Evolutionary conservation across 2,329 filamentous ascomycete genomes (phyloP).

Genomic region (Pyricularia sp.): DNA sequence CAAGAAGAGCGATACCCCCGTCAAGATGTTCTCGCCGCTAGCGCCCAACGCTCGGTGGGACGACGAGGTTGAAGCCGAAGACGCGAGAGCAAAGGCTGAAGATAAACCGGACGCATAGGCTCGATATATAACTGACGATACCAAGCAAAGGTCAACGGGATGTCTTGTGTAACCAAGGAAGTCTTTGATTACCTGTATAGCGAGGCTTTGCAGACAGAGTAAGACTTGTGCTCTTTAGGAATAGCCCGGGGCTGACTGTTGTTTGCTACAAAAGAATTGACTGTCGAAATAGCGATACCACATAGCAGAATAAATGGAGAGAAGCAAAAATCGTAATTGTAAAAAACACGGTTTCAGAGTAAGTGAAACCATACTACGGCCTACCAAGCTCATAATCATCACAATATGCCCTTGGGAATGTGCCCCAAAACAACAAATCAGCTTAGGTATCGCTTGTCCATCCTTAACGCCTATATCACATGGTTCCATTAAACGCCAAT

Average conservation of each 20-base stretch:
- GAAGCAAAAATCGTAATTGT: background rate
- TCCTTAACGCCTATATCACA: background rate
- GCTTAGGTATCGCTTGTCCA: background rate
- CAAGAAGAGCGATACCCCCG: conserved; percentile 10
- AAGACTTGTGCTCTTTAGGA: background rate
- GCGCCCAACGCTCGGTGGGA: conserved; percentile 38
- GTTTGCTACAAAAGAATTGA: background rate
- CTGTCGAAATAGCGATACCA: background rate
- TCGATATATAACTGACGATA: background rate
- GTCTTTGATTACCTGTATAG: background rate
- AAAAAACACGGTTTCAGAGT: background rate
- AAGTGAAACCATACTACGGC: background rate
- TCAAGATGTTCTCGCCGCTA: conserved; percentile 19
- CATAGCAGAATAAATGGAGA: background rate
- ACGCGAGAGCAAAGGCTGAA: conserved; percentile 19
- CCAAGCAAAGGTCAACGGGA: background rate
- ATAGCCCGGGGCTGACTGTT: background rate
- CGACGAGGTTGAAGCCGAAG: conserved; percentile 47
- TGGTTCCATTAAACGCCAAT: background rate
- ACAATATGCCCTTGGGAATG: background rate
- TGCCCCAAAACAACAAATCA: background rate
- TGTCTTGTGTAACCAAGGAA: background rate
- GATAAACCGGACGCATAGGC: background rate
- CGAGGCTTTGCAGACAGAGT: background rate
- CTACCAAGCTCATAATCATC: background rate